Evolutionary conservation across 257 asterid genomes (phyloP), one percentile per base, ranked within the genome.

Genomic region (Solanum okadae): DNA sequence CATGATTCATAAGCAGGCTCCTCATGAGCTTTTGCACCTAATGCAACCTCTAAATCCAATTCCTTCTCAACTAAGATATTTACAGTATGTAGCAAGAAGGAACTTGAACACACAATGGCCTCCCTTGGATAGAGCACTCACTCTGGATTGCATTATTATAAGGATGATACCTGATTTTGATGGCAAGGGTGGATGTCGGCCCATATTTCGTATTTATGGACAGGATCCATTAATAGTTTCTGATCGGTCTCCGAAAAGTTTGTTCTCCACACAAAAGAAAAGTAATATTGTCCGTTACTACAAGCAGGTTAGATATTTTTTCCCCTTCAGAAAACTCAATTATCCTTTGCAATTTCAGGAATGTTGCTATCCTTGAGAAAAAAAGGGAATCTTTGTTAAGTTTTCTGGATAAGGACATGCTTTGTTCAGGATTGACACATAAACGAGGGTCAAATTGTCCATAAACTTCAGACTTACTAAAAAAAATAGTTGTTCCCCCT

Each of bases 41-140:
- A 22, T 88, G 89, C 87, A 88, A 18, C 93, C 97, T 59, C 34
- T 95, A 61, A 91, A 95, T 90, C 95, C 98, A 11, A 70, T 94
- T 61, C 95, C 96, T 88, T 95, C 98, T 42, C 98, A 95, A 76
- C 86, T 94, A 90, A 92, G 98, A 92, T 95, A 94, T 88, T 85
- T 94, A 49, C 95, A 93, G 33, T 94, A 94, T 90, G 92, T 94
- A 61, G 94, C 96, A 4, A 93, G 94, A 82, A 94, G 96, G 88
- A 92, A 92, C 49, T 83, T 91, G 44, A 91, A 92, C 61, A 89
- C 91, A 11, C 89, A 90, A 72, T 94, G 98, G 98, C 93, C 93
- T 37, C 94, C 95, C 6, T 76, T 89, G 77, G 96, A 90, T 63
- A 82, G 94, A 89, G 92, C 94, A 6, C 88, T 95, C 82, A 91